These are phyloP conservation scores for Porodaedalea pini DNA, from an alignment of 1,284 basidiomycete genomes.

Conservation along the genomic window DNA sequence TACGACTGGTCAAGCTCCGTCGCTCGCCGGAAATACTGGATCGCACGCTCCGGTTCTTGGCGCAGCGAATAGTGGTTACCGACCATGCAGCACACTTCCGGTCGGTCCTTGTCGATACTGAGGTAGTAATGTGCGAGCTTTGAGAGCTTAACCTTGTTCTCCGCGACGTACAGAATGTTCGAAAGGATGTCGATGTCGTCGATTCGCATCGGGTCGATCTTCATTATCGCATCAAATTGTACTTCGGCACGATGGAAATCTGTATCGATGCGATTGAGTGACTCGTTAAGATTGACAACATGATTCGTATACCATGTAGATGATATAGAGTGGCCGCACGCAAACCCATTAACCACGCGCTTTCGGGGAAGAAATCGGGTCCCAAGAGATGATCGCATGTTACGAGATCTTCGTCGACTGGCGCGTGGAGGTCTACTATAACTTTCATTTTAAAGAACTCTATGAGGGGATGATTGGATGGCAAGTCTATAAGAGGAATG, in stretches of 20 bases:
- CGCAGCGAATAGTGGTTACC: slow-evolving; percentile 98
- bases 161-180: slow-evolving; percentile 95
- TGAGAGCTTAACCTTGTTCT: slow-evolving; percentile 84
- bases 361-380: slow-evolving; percentile 74
- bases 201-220: slow-evolving; percentile 82
- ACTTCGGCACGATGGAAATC: slow-evolving; percentile 83
- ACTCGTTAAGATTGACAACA: too few relatives aligned
- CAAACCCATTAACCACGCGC: slow-evolving; percentile 83
- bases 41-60: slow-evolving; percentile 92
- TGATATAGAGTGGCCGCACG: slow-evolving; percentile 88
- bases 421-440: slow-evolving; percentile 85
- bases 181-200: slow-evolving; percentile 97
- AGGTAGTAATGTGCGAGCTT: slow-evolving; percentile 91
- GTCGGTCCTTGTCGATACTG: slow-evolving; percentile 82
- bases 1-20: slow-evolving; percentile 93
- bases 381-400: slow-evolving; percentile 75
- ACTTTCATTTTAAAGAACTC: slow-evolving; percentile 90
- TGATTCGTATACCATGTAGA: slow-evolving; percentile 77
- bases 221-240: slow-evolving; percentile 80
- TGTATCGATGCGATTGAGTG: slow-evolving; percentile 34
- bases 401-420: slow-evolving; percentile 76
- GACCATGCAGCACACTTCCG: slow-evolving; percentile 92
- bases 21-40: slow-evolving; percentile 92
- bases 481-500: slow-evolving; percentile 60
- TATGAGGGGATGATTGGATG: slow-evolving; percentile 67